Base-by-base conservation (phyloP, 1,284 basidiomycete genomes). In the Leccinum fallax region DNA sequence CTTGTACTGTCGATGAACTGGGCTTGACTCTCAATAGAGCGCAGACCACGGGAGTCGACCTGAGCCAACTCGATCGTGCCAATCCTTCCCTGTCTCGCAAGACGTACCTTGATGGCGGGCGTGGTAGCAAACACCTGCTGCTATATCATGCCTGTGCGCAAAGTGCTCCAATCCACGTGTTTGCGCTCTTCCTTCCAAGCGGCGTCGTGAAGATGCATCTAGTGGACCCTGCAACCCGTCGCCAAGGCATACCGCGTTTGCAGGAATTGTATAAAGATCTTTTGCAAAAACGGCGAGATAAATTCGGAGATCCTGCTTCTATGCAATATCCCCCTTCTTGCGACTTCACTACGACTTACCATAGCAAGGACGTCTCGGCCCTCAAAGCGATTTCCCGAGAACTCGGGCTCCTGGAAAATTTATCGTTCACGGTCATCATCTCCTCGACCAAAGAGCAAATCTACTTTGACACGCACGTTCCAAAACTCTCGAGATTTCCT, bases 341-440 rank as follows among this genome's bases (percentile, higher is more conserved):
- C 64, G 85, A 90, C 8, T 90, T 95, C 71, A 83, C 83, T 8
- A 85, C 88, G 11, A 79, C 86, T 3, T 96, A 98, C 74, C 93
- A 98, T 67, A 85, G 84, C 49, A 92, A 84, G 63, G 93, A 96
- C 61, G 75, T 79, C 2, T 88, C 89, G 0, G 97, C 96, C 1
- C 80, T 98, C 63, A 94, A 92, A 66, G 91, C 94, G 4, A 81
- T 99, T 53, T 93, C 90, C n/a, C 87, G 93, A 55, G 96, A 98
- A 69, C 83, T 99, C 5, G 87, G 87, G 32, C 72, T 90, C 2
- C 70, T 88, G 62, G 90, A 93, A 71, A 86, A 88, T 65, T 78
- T 89, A 80, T 82, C 87, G 62, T 80, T 87, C 79, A 87, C 89
- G 10, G 79, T 98, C 36, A 86, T 95, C 24, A 81, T 98, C 21